Evolutionary conservation across 176 grass and related monocot genomes (phyloP), one percentile per base, ranked within the genome.

Genomic region (Oryza rufipogon): DNA sequence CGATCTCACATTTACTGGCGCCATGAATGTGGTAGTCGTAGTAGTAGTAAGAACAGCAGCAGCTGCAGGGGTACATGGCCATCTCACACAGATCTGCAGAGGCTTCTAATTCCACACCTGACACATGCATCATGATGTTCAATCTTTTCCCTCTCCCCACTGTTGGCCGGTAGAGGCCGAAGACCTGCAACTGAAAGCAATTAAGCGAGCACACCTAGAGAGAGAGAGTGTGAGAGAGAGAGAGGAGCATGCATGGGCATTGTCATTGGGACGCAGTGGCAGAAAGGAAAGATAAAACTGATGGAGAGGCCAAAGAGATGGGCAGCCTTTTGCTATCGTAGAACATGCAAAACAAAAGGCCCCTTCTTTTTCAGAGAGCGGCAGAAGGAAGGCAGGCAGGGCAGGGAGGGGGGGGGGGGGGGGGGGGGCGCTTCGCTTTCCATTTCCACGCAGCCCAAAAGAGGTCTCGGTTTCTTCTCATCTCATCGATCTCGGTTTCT

Each of bases 81-180:
- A 75, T 83, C 88, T 75, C 79, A 63, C 64, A 44, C 64, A 44
- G 80, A 74, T 60, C 70, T 10, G 84, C 69, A 64, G 75, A 84
- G 89, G 80, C 84, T 90, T 90, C 89, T 83, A 80, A 90, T 87
- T 90, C 80, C 80, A 86, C 74, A 78, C 68, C 89, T 87, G 84
- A 87, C 89, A 75, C 46, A 65, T 52, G 41, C 75, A 90, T 90
- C 12, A 87, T 90, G 80, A 30, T 84, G 80, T 69, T 64, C 77
- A 82, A 49, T 83, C 76, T 64, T 83, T 49, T 87, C 52, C 47
- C 14, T 63, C 42, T 63, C 42, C 54, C 20, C 46, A 34, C 58
- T 73, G 58, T 67, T 74, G 34, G 60, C 45, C 23, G 65, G 46
- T 26, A 67, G 65, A 76, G 49, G 58, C 74, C 64, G 34, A 42